phyloP scores from a whole-genome alignment of 768 basidiomycete species.

The Podaxis carcinomalis region DNA sequence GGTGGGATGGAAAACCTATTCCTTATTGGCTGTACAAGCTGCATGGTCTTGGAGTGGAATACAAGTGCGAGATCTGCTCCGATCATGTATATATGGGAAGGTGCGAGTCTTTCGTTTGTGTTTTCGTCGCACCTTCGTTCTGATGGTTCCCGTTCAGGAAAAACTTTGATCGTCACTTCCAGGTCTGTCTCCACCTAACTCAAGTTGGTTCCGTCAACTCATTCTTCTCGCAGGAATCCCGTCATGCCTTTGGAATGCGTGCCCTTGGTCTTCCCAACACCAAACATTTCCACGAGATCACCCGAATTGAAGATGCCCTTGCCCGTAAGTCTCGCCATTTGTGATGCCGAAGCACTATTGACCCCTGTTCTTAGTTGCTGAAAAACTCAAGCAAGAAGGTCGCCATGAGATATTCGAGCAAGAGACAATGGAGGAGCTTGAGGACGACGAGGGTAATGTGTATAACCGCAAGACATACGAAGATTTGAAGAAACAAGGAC shows the following conservation, averaged over 20 bases:
- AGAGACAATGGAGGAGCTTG: slow-evolving; percentile 96
- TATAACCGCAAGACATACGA: slow-evolving; percentile 99
- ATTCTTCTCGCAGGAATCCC: slow-evolving; percentile 63
- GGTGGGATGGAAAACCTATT: slow-evolving; percentile 99
- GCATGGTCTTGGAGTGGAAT: slow-evolving; percentile 97
- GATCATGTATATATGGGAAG: slow-evolving; percentile 97
- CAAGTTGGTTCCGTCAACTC: slow-evolving; percentile 12
- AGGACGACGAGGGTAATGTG: slow-evolving; percentile 98
- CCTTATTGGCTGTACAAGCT: slow-evolving; percentile 99
- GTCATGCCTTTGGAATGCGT: slow-evolving; percentile 98
- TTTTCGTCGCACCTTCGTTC: background rate
- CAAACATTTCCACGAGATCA: slow-evolving; percentile 99
- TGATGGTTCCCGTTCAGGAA: slow-evolving; percentile 47
- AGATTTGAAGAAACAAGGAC: slow-evolving; percentile 92
- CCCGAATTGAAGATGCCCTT: slow-evolving; percentile 93
- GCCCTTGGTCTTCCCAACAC: slow-evolving; percentile 96
- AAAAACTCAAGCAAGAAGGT: slow-evolving; percentile 97
- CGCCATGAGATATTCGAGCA: slow-evolving; percentile 88
- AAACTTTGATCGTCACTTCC: slow-evolving; percentile 96
- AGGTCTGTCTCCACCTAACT: slow-evolving; percentile 38
- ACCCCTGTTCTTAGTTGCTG: slow-evolving; percentile 65
- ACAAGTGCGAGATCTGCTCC: slow-evolving; percentile 96
- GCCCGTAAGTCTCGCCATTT: slow-evolving; percentile 60
- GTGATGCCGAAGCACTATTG: background rate
- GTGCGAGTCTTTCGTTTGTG: slow-evolving; percentile 32